Percentiles rank a stretch among this genome's conserved stretches.
Evolutionary conservation across 139 green algal species (phyloP).

Genomic region (Closterium sp.): DNA sequence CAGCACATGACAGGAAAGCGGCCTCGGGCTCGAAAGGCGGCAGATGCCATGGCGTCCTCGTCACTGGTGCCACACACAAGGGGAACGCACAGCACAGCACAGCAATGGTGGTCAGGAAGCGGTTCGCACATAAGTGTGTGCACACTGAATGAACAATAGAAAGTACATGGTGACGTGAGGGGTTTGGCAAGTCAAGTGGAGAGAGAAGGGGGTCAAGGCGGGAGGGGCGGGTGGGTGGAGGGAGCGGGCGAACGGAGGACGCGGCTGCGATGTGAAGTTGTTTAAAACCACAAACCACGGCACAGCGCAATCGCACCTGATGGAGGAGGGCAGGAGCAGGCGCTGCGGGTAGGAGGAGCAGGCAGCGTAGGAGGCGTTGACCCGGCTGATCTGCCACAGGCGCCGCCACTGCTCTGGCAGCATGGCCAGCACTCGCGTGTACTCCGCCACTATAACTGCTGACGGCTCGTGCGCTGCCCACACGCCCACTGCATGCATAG

Average conservation of each 20-base stretch:
- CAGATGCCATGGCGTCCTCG: slow-evolving; percentile 17
- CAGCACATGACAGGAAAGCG: slow-evolving; percentile 30
- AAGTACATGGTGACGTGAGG: no score
- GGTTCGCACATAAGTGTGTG: no score
- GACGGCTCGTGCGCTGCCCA: neutral
- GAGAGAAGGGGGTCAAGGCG: neutral
- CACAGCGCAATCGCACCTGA: no score
- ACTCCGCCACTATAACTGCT: neutral
- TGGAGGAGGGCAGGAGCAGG: slow-evolving; percentile 14
- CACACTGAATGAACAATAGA: no score
- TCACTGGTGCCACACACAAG: slow-evolving; percentile 13
- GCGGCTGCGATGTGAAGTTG: no score
- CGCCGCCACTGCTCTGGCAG: neutral
- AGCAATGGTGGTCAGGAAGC: no score
- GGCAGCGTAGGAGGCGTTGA: slow-evolving; percentile 21
- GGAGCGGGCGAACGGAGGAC: neutral
- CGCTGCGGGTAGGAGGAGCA: slow-evolving; percentile 32
- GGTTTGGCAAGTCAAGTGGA: no score
- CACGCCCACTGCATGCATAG: neutral
- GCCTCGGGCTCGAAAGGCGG: slow-evolving; percentile 26
- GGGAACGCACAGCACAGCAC: neutral
- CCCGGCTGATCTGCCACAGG: slow-evolving; percentile 33
- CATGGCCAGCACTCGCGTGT: slow-evolving; percentile 3
- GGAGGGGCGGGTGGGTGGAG: neutral
- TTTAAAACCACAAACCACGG: no score